Evolutionary conservation across 2,329 filamentous ascomycete genomes (phyloP), one percentile per base, ranked within the genome.

Genomic region (Colletotrichum musae): DNA sequence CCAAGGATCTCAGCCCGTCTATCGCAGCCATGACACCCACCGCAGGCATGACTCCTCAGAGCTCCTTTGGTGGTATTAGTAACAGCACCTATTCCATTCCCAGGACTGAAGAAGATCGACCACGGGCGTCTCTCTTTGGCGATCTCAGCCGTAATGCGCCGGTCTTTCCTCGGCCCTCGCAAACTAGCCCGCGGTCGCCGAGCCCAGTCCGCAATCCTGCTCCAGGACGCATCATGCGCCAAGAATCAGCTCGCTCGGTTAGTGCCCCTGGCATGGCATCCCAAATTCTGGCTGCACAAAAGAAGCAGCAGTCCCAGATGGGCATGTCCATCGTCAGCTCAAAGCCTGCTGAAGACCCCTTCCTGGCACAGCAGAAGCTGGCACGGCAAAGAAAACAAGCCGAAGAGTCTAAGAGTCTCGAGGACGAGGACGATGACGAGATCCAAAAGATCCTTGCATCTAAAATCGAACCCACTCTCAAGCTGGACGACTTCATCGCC

Each of bases 371-470:
- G 72, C 85, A 88, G 72, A 83, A 84, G 58, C 86, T 83, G 74
- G 78, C 84, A 4, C 86, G 84, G 73, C 87, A 86, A 52, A 85
- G 83, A 72, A 86, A 87, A 68, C 86, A 89, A 73, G 87, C 85
- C 1, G 87, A 89, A 67, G 87, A 90, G 75, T 82, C 82, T 5
- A 85, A 86, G 69, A 81, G 87, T 4, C 82, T 93, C 2, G 82
- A 89, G 24, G 90, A 93, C 64, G 88, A 93, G 58, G 92, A 94
- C 72, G 91, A 93, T 72, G 91, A 92, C 28, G 86, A 89, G 39
- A 87, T 93, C 26, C 89, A 92, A 66, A 84, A 84, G 70, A 83
- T 92, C 36, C 84, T 95, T 43, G 82, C 82, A 6, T 87, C 86
- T n/a, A 84, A 88, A 9, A 81, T 92, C 21, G 82, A 89, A 73